Conservation (phyloP, 2,329 filamentous ascomycete species). For the Ophioceras dolichostomum region DNA sequence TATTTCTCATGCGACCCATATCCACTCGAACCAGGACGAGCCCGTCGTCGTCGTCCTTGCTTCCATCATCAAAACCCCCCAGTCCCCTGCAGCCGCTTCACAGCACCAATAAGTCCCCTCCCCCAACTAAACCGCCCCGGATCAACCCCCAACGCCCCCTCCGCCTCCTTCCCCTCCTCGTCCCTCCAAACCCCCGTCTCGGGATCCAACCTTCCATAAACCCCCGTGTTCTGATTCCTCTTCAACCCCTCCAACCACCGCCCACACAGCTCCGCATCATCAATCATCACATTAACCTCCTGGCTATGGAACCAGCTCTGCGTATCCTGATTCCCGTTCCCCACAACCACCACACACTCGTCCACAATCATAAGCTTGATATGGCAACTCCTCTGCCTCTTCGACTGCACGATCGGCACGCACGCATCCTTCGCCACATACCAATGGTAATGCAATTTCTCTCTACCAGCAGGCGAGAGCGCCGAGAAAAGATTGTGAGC, state of each 20-base stretch:
- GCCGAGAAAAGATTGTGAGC: slow-evolving; percentile 44
- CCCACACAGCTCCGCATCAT: slow-evolving; percentile 46
- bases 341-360: slow-evolving; percentile 54
- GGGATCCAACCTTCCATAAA: slow-evolving; percentile 39
- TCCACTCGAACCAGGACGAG: too few species aligned
- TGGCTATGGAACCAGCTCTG: slow-evolving; percentile 71
- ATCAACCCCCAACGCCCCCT: slow-evolving; percentile 37
- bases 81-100: slow-evolving; percentile 42
- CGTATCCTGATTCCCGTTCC: slow-evolving; percentile 70
- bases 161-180: slow-evolving; percentile 30
- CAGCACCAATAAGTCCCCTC: slow-evolving; percentile 42
- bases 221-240: slow-evolving; percentile 50
- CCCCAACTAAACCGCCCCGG: slow-evolving; percentile 45
- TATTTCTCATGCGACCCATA: too few species aligned
- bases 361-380: slow-evolving; percentile 70
- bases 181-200: slow-evolving; percentile 53
- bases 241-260: slow-evolving; percentile 43
- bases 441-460: slow-evolving; percentile 48
- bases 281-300: slow-evolving; percentile 66
- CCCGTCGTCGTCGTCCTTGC: too few species aligned
- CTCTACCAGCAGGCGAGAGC: slow-evolving; percentile 34
- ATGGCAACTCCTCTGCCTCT: slow-evolving; percentile 58
- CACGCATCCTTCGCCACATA: slow-evolving; percentile 67
- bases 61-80: slow-evolving; percentile 33
- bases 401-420: slow-evolving; percentile 50